These are phyloP conservation scores for Cynara cardunculus DNA, from an alignment of 129 eudicot species.

Conservation along the genomic window DNA sequence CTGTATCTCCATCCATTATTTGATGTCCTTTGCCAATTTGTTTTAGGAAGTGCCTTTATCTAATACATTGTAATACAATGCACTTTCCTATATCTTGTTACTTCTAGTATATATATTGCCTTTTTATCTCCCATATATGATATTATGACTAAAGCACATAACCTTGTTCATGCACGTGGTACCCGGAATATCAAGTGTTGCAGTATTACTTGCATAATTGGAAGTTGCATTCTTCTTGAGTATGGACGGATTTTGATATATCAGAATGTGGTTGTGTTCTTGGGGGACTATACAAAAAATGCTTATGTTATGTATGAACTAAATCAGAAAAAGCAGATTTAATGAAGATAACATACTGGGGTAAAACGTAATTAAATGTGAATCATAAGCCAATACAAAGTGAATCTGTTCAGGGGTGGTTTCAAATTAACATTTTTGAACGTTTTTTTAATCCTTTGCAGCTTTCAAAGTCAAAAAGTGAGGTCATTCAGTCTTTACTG, in stretches of 20 bases:
- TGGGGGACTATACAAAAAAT: neutral
- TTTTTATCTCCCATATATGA: too few relatives aligned
- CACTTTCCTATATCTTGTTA: neutral
- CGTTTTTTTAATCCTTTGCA: conserved; percentile 13
- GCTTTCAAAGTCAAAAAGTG: conserved; percentile 64
- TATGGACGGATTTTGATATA: too few relatives aligned
- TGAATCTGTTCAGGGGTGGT: neutral
- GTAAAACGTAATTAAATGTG: neutral
- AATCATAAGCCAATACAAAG: neutral
- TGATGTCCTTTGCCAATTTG: too few relatives aligned
- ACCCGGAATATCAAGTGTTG: too few relatives aligned
- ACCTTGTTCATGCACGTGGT: too few relatives aligned
- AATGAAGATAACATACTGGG: neutral
- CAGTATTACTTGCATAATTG: too few relatives aligned
- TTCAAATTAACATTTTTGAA: neutral
- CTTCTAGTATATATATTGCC: neutral
- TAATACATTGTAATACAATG: neutral
- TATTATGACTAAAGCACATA: too few relatives aligned
- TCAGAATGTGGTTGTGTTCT: too few relatives aligned
- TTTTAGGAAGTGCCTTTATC: too few relatives aligned
- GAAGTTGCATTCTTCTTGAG: too few relatives aligned
- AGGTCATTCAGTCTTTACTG: conserved; percentile 40
- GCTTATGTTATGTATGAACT: neutral
- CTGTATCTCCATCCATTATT: too few relatives aligned
- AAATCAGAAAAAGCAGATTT: neutral